phyloP scores from a whole-genome alignment of 768 basidiomycete genomes.

The Phaeotremella skinneri region DNA sequence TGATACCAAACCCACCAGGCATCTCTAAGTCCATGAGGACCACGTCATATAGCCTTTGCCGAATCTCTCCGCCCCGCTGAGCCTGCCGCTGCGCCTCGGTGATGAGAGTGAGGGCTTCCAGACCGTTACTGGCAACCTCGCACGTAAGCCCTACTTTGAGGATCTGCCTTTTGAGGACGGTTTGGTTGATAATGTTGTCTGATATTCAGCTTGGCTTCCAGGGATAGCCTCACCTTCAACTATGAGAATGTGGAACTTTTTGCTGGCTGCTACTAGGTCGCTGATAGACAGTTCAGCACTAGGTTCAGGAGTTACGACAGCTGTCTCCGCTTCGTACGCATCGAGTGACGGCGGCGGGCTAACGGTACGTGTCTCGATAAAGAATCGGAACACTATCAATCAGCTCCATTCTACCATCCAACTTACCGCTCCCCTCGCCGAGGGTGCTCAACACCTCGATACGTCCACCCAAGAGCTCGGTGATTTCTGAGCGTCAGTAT shows the following conservation, averaged over 20 bases:
- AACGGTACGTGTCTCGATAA: conserved; percentile 39
- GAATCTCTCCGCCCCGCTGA: conserved; percentile 18
- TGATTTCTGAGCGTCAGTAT: conserved; percentile 28
- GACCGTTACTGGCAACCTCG: conserved; percentile 47
- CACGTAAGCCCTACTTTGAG: conserved; percentile 45
- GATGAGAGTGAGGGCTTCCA: conserved; percentile 43
- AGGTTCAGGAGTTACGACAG: too few relatives aligned
- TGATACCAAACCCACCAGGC: conserved; percentile 29
- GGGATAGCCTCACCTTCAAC: conserved; percentile 23
- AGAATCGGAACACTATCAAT: conserved; percentile 42
- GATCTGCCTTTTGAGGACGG: conserved; percentile 44
- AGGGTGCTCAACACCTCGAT: conserved; percentile 47
- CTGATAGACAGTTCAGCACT: too few relatives aligned
- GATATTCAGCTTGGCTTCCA: neutral
- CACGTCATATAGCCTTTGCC: conserved; percentile 32
- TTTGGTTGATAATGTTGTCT: conserved; percentile 50
- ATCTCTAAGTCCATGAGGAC: conserved; percentile 49
- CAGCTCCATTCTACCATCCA: neutral
- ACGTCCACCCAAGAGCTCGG: conserved; percentile 47
- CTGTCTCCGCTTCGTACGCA: conserved; percentile 12
- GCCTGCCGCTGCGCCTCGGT: conserved; percentile 30
- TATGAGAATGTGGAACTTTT: conserved; percentile 25
- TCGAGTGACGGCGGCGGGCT: conserved; percentile 20
- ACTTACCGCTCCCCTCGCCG: conserved; percentile 38
- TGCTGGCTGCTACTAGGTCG: conserved; percentile 9